Evolutionary conservation across 1,284 basidiomycete genomes (phyloP), one percentile per base, ranked within the genome.

Genomic region (Ustilago vetiveriae): DNA sequence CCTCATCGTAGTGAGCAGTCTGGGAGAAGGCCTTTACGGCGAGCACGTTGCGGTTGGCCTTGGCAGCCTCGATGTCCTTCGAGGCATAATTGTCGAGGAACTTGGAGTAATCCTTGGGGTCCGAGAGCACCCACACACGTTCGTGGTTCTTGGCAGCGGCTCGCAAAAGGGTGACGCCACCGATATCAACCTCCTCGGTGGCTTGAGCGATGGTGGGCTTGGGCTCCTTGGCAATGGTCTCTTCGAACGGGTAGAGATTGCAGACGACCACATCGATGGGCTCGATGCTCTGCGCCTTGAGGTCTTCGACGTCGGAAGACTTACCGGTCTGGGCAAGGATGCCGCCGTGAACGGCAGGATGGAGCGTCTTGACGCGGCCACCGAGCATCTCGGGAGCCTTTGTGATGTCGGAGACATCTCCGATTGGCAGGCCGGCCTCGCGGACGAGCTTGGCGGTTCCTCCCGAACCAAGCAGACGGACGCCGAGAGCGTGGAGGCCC

Each of bases 321-420:
- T 80, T 76, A 42, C 55, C 36, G n/a, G 71, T 74, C 60, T 79
- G 80, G 19, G 80, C 79, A 16, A 81, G 71, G 45, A 81, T 81
- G 40, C 94, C 96, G 81, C 96, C 96, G 82, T 99, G 96, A 22
- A 99, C 92, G 19, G 91, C 94, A 46, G 96, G 96, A 82, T 99
- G 96, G n/a, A 99, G 88, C 6, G 96, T 99, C 86, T 99, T 98
- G 70, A 98, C 96, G 67, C 96, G 88, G 38, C 96, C 96, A 52
- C 95, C 94, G 14, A 99, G 88, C 93, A 99, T 98, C 84, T 99
- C 96, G n/a, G 95, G 96, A 1, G 94, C 94, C 81, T 95, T 95
- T 47, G 96, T 98, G 84, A 98, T 91, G 80, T 94, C 92, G 19
- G 94, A 93, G 40, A 99, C 94, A 88, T 99, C 96, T 72, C 92